Evolutionary conservation across 331 rosid genomes (phyloP).

Genomic region (Spiraea crenata): DNA sequence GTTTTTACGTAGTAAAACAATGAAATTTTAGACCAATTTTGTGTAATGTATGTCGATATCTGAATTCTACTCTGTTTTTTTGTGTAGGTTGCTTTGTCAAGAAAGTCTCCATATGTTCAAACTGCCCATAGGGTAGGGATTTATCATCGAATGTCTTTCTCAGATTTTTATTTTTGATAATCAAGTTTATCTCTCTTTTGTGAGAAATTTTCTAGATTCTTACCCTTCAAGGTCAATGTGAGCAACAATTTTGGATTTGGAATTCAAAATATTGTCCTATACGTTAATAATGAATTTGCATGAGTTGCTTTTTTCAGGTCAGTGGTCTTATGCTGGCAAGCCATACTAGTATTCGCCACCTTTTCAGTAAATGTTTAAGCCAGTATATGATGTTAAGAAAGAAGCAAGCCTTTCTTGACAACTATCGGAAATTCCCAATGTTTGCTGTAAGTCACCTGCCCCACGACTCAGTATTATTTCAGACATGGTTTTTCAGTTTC

Average conservation of each 20-base stretch:
- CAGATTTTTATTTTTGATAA: neutral
- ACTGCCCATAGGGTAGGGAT: conserved; percentile 85
- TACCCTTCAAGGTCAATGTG: neutral
- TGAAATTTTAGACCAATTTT: conserved; percentile 17
- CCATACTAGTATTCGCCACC: conserved; percentile 97
- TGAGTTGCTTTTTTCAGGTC: conserved; percentile 53
- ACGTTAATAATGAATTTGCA: conserved; percentile 17
- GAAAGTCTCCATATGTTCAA: conserved; percentile 98
- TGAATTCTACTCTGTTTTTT: conserved; percentile 11
- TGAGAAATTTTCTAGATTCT: neutral
- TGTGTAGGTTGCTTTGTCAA: conserved; percentile 86
- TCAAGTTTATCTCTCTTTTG: neutral
- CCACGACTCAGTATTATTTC: conserved; percentile 3
- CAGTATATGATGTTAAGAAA: conserved; percentile 91
- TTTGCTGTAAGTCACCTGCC: conserved; percentile 74
- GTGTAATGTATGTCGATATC: conserved; percentile 10
- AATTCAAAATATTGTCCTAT: neutral
- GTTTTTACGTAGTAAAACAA: conserved; percentile 22
- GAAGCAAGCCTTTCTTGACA: conserved; percentile 98
- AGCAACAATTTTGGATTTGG: neutral
- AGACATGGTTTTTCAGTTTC: conserved; percentile 8
- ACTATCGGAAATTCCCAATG: conserved; percentile 97
- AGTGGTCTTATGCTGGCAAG: conserved; percentile 99
- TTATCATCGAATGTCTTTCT: neutral
- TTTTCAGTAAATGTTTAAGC: conserved; percentile 94